phyloP scores from a whole-genome alignment of 1,139 yeast species.

The Taphrina flavorubra region DNA sequence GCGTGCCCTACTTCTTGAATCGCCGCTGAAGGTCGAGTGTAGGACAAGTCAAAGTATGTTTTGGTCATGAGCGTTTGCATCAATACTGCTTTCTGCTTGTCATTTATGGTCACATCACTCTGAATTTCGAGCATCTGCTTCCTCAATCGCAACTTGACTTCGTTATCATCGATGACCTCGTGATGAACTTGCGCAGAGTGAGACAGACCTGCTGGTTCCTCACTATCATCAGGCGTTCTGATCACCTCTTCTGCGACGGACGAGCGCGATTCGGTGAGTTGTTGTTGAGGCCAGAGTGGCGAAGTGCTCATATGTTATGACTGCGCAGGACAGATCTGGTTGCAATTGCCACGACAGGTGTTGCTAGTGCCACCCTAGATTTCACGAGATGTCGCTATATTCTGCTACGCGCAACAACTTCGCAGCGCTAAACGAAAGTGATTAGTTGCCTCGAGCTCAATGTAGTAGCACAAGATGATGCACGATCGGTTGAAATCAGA shows the following conservation, averaged over 20 bases:
- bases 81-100: constrained; percentile 60
- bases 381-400: no score
- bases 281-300: constrained; percentile 15
- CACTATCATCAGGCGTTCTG: neutral
- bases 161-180: constrained; percentile 23
- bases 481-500: no score
- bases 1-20: constrained; percentile 38
- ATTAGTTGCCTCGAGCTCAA: no score
- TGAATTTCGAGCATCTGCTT: constrained; percentile 65
- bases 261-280: neutral
- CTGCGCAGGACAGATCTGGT: neutral
- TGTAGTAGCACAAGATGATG: no score
- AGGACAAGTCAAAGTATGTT: constrained; percentile 40
- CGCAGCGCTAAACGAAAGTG: no score
- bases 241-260: constrained; percentile 1
- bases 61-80: constrained; percentile 57
- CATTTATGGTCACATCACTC: constrained; percentile 55
- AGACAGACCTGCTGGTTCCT: neutral
- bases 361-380: no score
- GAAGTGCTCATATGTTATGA: constrained; percentile 2
- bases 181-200: neutral
- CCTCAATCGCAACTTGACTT: constrained; percentile 53
- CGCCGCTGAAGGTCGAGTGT: constrained; percentile 30
- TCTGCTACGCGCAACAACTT: no score
- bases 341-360: no score